Evolutionary conservation across 768 basidiomycete genomes (phyloP).

Genomic region (Russula dissimulans): DNA sequence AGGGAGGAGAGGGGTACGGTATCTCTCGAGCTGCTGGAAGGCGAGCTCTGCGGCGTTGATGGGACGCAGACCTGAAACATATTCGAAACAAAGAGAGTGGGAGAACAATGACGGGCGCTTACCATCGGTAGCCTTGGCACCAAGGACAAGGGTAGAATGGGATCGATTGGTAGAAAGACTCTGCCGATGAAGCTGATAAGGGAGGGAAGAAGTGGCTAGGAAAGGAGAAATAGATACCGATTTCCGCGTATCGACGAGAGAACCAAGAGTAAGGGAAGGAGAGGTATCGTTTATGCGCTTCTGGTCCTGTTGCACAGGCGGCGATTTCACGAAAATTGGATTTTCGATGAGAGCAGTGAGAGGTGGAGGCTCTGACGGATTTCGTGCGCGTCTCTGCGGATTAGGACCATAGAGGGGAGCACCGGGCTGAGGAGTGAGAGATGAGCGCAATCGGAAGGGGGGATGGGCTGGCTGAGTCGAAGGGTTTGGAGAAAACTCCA

Average conservation of each 20-base stretch:
- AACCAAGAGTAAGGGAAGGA: constrained; percentile 22
- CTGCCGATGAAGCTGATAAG: constrained; percentile 10
- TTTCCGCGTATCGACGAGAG: constrained; percentile 20
- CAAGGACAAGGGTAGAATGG: constrained; percentile 5
- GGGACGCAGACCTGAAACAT: constrained; percentile 24
- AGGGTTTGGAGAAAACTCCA: constrained; percentile 29
- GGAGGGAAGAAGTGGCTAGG: background rate
- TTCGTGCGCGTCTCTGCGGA: constrained; percentile 35
- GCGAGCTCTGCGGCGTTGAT: constrained; percentile 54
- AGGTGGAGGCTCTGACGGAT: constrained; percentile 63
- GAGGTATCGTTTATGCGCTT: constrained; percentile 1
- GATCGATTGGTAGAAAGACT: constrained; percentile 7
- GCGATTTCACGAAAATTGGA: constrained; percentile 62
- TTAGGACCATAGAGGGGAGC: constrained; percentile 35
- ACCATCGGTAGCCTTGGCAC: constrained; percentile 6
- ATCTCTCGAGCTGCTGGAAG: constrained; percentile 64
- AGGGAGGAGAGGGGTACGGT: constrained; percentile 70
- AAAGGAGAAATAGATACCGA: constrained; percentile 9
- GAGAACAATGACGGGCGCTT: constrained; percentile 8
- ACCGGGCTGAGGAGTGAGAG: constrained; percentile 60
- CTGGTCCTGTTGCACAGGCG: constrained; percentile 27
- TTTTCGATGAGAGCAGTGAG: constrained; percentile 51
- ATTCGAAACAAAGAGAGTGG: constrained; percentile 12
- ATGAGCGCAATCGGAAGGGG: constrained; percentile 56
- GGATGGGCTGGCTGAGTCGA: constrained; percentile 29